These are phyloP conservation scores for Multifurca ochricompacta DNA, from an alignment of 768 basidiomycete species.

Conservation along the genomic window DNA sequence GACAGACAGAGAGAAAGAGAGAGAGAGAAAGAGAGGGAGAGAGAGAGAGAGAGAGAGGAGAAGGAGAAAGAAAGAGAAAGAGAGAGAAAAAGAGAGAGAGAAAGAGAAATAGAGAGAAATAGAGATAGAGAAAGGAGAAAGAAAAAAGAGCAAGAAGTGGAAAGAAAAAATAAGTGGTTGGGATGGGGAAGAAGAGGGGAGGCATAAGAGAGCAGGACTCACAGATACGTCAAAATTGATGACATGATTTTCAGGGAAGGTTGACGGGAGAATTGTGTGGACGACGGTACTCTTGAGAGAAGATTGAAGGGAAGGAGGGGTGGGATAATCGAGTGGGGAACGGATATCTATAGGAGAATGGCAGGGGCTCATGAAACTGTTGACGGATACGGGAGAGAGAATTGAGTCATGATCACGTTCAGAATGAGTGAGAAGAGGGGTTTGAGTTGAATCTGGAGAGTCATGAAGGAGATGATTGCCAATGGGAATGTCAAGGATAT, in stretches of 20 bases:
- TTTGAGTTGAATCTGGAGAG: neutral
- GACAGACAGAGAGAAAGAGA: too few species aligned
- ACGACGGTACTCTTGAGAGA: slow-evolving; percentile 11
- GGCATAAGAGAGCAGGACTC: slow-evolving; percentile 18
- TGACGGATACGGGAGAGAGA: slow-evolving; percentile 18
- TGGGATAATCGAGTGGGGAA: slow-evolving; percentile 19
- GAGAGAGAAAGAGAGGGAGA: too few species aligned
- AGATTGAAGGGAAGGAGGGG: slow-evolving; percentile 11
- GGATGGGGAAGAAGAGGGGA: slow-evolving; percentile 1
- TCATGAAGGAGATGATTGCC: slow-evolving; percentile 10
- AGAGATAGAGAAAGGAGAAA: too few species aligned
- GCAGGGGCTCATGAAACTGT: slow-evolving; percentile 20
- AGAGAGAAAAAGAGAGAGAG: too few species aligned
- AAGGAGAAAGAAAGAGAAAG: too few species aligned
- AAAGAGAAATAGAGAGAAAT: too few species aligned
- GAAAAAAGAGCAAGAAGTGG: too few species aligned
- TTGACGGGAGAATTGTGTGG: slow-evolving; percentile 20
- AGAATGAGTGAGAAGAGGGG: slow-evolving; percentile 6
- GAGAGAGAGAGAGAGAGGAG: too few species aligned
- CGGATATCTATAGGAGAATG: slow-evolving; percentile 19
- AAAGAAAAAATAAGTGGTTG: too few species aligned
- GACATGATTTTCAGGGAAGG: slow-evolving; percentile 24
- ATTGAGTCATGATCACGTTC: slow-evolving; percentile 16
- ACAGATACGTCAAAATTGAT: slow-evolving; percentile 21
- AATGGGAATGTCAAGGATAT: slow-evolving; percentile 15